Conservation (phyloP, 2,329 filamentous ascomycete species). For the Venturia aucupariae region DNA sequence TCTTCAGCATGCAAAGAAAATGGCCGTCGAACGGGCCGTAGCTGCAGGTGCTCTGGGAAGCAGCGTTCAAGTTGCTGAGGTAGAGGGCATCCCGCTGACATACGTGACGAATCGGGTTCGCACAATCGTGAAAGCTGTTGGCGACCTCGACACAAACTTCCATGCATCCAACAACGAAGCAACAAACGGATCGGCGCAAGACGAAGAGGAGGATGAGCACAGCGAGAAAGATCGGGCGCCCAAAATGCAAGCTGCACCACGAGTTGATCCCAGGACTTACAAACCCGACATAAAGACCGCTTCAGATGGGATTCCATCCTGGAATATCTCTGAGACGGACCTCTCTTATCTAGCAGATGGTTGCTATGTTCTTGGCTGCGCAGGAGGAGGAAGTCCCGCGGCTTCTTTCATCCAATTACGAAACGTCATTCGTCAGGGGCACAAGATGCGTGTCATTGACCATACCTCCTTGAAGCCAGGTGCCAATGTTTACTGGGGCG, state of each 20-base stretch:
- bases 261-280: slow-evolving; percentile 28
- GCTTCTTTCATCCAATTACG: slow-evolving; percentile 35
- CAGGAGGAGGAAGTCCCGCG: slow-evolving; percentile 39
- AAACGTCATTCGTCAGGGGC: slow-evolving; percentile 31
- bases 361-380: slow-evolving; percentile 41
- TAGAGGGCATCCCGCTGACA: slow-evolving; percentile 46
- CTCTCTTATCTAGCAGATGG: slow-evolving; percentile 38
- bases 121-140: slow-evolving; percentile 48
- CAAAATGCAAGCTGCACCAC: not conserved
- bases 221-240: slow-evolving; percentile 11
- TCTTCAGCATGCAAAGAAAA: slow-evolving; percentile 19
- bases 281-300: slow-evolving; percentile 27
- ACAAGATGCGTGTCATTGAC: slow-evolving; percentile 33
- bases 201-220: slow-evolving; percentile 15
- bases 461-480: slow-evolving; percentile 35
- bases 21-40: slow-evolving; percentile 38
- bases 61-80: slow-evolving; percentile 42
- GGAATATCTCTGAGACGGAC: slow-evolving; percentile 38
- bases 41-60: slow-evolving; percentile 37
- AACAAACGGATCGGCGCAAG: slow-evolving; percentile 12
- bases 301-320: slow-evolving; percentile 25
- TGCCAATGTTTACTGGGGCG: slow-evolving; percentile 36
- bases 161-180: not conserved
- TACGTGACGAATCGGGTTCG: slow-evolving; percentile 43
- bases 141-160: slow-evolving; percentile 32